Conservation (phyloP, 2,329 filamentous ascomycete genomes). For the Aurifilum marmelostoma region DNA sequence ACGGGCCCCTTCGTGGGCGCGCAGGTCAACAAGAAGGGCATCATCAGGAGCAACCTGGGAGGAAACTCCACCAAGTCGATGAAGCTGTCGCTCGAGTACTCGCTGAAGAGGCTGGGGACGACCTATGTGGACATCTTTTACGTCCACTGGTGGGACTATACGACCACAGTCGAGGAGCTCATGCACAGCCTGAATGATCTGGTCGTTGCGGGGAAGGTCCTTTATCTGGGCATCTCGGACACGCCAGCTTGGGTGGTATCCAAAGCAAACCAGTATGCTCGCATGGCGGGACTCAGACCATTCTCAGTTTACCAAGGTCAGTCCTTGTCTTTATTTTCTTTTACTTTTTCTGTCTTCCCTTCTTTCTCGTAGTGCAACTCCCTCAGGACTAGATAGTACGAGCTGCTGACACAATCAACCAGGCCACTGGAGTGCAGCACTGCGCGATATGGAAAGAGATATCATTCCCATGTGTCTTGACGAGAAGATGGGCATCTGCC, state of each 20-base stretch:
- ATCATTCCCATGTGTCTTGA: constrained; percentile 47
- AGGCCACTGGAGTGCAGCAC: constrained; percentile 22
- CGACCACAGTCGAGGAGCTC: constrained; percentile 34
- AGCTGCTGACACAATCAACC: background rate
- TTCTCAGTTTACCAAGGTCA: constrained; percentile 47
- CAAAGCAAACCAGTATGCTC: constrained; percentile 36
- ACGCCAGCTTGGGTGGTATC: constrained; percentile 39
- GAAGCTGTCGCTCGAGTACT: constrained; percentile 43
- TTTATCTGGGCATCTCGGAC: constrained; percentile 39
- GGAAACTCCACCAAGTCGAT: constrained; percentile 51
- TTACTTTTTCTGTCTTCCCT: too few relatives aligned
- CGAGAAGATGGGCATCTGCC: constrained; percentile 55
- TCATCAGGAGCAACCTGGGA: constrained; percentile 40
- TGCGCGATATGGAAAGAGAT: constrained; percentile 45
- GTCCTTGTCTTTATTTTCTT: constrained; percentile 27
- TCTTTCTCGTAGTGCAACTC: too few relatives aligned
- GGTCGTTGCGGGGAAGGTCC: constrained; percentile 35
- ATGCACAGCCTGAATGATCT: constrained; percentile 36
- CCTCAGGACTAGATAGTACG: background rate
- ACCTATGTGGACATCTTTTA: constrained; percentile 41
- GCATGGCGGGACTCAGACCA: constrained; percentile 32
- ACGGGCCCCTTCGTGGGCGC: constrained; percentile 44
- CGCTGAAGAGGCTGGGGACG: constrained; percentile 45
- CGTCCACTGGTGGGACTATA: constrained; percentile 38
- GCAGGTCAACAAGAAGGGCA: constrained; percentile 18